phyloP scores from a whole-genome alignment of 805 yeast species.

The Starmerella cellae region DNA sequence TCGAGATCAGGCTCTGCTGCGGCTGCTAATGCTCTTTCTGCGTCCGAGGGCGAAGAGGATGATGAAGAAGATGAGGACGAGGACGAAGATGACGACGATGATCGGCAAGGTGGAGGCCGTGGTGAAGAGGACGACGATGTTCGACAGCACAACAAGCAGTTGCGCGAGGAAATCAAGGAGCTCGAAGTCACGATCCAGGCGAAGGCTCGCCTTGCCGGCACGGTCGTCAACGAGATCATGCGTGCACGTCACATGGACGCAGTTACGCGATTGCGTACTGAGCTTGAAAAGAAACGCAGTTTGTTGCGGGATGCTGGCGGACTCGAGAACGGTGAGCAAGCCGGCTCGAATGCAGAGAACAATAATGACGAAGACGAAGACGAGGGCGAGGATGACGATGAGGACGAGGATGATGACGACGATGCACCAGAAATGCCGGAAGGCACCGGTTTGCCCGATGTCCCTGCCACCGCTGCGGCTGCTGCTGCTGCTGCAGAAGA shows the following conservation, averaged over 20 bases:
- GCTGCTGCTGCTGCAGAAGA: background rate
- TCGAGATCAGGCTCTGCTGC: background rate
- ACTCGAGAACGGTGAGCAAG: conserved; percentile 19
- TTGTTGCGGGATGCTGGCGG: conserved; percentile 36
- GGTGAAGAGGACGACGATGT: conserved; percentile 41
- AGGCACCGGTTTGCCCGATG: conserved; percentile 1
- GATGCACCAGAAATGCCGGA: conserved; percentile 20
- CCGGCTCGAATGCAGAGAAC: conserved; percentile 18
- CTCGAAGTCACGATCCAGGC: conserved; percentile 62
- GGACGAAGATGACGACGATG: conserved; percentile 4
- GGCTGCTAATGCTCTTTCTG: background rate
- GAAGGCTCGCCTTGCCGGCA: conserved; percentile 59
- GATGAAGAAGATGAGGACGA: conserved; percentile 22
- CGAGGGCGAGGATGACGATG: conserved; percentile 25
- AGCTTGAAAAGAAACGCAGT: conserved; percentile 64
- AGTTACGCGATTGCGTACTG: conserved; percentile 62
- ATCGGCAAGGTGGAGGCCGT: conserved; percentile 37
- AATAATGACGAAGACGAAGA: conserved; percentile 28
- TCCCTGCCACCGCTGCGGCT: background rate
- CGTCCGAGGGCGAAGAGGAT: conserved; percentile 21
- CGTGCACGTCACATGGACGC: conserved; percentile 74
- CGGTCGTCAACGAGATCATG: conserved; percentile 68
- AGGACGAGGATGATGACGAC: conserved; percentile 19
- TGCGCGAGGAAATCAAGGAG: conserved; percentile 77
- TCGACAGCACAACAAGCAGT: conserved; percentile 52